These are phyloP conservation scores for Penicillium sclerotiorum DNA, from an alignment of 2,329 filamentous ascomycete genomes.

Conservation along the genomic window DNA sequence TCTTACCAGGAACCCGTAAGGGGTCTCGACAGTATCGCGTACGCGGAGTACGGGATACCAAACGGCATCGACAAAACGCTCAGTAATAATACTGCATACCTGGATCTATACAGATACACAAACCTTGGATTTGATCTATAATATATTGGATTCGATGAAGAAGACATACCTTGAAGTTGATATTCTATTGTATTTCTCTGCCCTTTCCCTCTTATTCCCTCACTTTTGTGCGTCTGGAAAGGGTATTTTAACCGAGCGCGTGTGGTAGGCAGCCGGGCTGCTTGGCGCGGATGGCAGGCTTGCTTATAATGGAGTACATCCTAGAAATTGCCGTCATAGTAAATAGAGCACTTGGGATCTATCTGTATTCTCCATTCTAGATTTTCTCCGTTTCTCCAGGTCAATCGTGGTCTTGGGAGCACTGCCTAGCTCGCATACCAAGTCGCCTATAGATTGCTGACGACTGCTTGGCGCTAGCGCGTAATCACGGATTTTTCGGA, in stretches of 20 bases:
- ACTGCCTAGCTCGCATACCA: neutral
- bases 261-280: slow-evolving; percentile 2
- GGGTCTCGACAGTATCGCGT: slow-evolving; percentile 22
- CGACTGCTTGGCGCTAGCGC: neutral
- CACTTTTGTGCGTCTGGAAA: slow-evolving; percentile 7
- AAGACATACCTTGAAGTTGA: neutral
- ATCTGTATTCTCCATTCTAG: no score
- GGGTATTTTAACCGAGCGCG: slow-evolving; percentile 11
- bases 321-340: neutral
- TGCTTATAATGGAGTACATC: neutral
- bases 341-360: no score
- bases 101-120: neutral
- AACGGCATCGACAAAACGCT: slow-evolving; percentile 10
- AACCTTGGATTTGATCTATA: neutral
- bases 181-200: neutral
- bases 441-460: neutral
- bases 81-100: slow-evolving; percentile 24
- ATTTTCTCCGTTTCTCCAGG: no score
- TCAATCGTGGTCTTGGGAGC: no score
- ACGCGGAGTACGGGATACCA: slow-evolving; percentile 8
- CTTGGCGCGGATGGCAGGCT: slow-evolving; percentile 4
- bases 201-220: neutral
- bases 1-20: slow-evolving; percentile 27
- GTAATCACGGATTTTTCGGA: slow-evolving; percentile 1
- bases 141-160: no score